Percentiles rank a stretch among this genome's conserved stretches.
Evolutionary conservation across 176 grass and related monocot genomes (phyloP).

Genomic region (Carex myosuroides): DNA sequence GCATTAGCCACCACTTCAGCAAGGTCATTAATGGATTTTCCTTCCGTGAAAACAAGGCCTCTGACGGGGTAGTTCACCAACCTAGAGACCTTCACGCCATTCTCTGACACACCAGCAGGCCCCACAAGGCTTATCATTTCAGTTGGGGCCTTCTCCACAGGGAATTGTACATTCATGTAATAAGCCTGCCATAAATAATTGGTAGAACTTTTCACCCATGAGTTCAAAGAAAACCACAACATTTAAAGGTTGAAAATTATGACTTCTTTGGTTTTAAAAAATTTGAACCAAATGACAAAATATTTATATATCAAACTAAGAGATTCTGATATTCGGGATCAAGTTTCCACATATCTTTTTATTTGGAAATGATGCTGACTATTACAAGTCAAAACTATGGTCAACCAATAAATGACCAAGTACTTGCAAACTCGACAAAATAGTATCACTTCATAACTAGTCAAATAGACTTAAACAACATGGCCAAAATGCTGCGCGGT

Average conservation of each 20-base stretch:
- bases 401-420: background rate
- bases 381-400: background rate
- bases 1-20: conserved; percentile 62
- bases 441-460: background rate
- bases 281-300: background rate
- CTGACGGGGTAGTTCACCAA: conserved; percentile 90
- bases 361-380: background rate
- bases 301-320: background rate
- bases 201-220: background rate
- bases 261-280: background rate
- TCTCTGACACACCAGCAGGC: conserved; percentile 24
- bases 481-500: background rate
- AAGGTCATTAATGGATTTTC: conserved; percentile 54
- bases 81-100: conserved; percentile 60
- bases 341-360: background rate
- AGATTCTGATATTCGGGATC: background rate
- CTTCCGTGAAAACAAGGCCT: conserved; percentile 77
- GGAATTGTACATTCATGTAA: conserved; percentile 70
- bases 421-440: background rate
- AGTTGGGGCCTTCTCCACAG: conserved; percentile 79
- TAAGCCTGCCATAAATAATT: conserved; percentile 50
- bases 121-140: conserved; percentile 49
- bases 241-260: background rate
- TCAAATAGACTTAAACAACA: background rate
- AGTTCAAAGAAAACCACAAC: background rate